Conservation (phyloP, 1,284 basidiomycete genomes). For the Cryptococcus hybrid region DNA sequence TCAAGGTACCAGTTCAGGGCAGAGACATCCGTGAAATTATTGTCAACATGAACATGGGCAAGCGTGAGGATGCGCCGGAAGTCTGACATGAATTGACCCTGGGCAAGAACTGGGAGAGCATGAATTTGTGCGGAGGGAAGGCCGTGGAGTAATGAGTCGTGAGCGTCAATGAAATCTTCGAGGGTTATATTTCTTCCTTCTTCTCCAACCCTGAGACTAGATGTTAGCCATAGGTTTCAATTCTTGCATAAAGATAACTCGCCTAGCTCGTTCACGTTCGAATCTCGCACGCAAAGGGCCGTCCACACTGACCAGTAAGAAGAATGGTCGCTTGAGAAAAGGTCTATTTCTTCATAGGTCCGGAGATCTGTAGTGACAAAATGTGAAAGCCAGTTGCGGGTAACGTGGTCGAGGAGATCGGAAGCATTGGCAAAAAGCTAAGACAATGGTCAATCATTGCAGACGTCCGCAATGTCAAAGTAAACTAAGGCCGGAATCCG, state of each 20-base stretch:
- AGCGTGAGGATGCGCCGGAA: constrained; percentile 41
- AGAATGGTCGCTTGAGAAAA: constrained; percentile 83
- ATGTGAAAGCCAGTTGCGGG: constrained; percentile 73
- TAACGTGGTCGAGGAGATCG: constrained; percentile 71
- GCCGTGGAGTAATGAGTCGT: constrained; percentile 58
- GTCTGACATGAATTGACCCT: constrained; percentile 14
- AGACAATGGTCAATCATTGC: neutral
- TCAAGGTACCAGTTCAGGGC: constrained; percentile 66
- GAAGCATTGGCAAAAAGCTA: constrained; percentile 56
- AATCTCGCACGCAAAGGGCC: constrained; percentile 66
- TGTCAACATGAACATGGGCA: constrained; percentile 65
- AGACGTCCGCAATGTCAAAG: neutral
- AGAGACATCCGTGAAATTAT: constrained; percentile 61
- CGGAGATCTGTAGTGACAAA: constrained; percentile 78
- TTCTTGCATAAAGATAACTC: constrained; percentile 20
- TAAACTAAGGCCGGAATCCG: neutral
- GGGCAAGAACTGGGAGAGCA: constrained; percentile 12
- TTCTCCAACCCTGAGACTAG: neutral
- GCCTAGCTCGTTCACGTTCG: constrained; percentile 55
- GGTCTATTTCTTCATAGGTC: constrained; percentile 58
- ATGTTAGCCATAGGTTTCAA: neutral
- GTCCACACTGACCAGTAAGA: constrained; percentile 81
- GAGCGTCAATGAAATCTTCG: constrained; percentile 63
- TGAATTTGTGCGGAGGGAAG: constrained; percentile 14
- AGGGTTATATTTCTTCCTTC: constrained; percentile 52